Evolutionary conservation across 2,329 filamentous ascomycete species (phyloP), one percentile per base, ranked within the genome.

Genomic region (Leptodontidium sp.): DNA sequence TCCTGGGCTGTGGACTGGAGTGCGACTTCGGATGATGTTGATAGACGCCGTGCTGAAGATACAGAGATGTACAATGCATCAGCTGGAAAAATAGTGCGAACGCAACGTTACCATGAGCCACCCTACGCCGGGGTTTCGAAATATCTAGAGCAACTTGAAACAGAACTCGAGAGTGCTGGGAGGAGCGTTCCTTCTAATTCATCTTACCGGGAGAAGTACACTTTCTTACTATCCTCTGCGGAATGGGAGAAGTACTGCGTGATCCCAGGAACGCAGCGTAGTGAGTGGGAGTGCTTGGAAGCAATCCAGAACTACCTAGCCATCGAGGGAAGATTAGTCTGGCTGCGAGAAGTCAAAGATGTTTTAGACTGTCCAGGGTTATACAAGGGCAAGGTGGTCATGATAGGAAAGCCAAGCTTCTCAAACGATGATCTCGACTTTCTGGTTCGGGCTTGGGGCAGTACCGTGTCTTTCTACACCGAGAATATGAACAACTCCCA

Each of bases 1-100:
- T 70, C 70, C 0, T 71, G 70, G 70, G 65, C 66, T n/a, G 43
- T 55, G 1, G 67, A 69, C 49, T 71, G 68, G 68, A 70, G 61
- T 62, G 50, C 61, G 24, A 9, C 49, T 4, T 64, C 38, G 1
- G 61, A 64, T 21, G 61, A 64, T 43, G 35, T 55, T 4, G 35
- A 64, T 55, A 32, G 61, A 9, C 50, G 59, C 59, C 11, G 69
- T 64, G 61, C 64, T 17, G 61, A 66, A 7, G 61, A 68, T 50
- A 61, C 47, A 6, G 57, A 66, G 4, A 26, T 43, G 14, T 64
- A 58, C 29, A 66, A 69, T 57, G 65, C 64, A 4, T 61, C 61
- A 29, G 38, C 58, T 2, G 55, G 61, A 8, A 12, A 38, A 2
- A 35, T 4, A 24, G 29, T 63, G 11, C 35, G 49, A 7, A 50